These are phyloP conservation scores for Quercus rubra DNA, from an alignment of 306 rosid genomes.

Conservation along the genomic window DNA sequence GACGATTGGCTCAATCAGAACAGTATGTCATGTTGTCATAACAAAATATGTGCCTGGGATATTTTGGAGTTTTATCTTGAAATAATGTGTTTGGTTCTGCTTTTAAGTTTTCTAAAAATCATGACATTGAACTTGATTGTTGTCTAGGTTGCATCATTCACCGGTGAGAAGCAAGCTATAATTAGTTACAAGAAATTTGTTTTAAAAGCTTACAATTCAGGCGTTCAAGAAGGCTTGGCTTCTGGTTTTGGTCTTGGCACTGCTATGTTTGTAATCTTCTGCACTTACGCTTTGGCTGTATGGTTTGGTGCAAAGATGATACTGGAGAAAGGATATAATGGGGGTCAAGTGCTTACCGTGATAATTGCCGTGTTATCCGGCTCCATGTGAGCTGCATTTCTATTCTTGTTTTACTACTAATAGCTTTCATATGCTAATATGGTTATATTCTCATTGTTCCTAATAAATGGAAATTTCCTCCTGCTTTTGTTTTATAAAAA, in stretches of 20 bases:
- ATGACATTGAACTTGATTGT: background rate
- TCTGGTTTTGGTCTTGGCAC: conserved; percentile 60
- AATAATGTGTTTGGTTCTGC: background rate
- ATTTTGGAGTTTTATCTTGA: background rate
- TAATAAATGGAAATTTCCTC: background rate
- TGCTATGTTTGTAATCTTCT: conserved; percentile 40
- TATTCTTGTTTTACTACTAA: background rate
- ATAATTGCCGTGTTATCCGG: conserved; percentile 57
- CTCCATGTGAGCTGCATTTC: conserved; percentile 52
- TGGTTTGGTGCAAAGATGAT: conserved; percentile 82
- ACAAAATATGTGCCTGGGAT: background rate
- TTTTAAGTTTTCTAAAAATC: background rate
- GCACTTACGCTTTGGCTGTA: conserved; percentile 49
- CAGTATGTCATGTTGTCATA: conserved; percentile 40
- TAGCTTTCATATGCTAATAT: background rate
- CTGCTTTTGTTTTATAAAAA: background rate
- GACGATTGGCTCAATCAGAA: conserved; percentile 71
- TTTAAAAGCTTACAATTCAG: conserved; percentile 53
- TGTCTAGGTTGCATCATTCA: conserved; percentile 72
- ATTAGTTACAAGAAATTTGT: conserved; percentile 47
- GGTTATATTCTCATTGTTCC: background rate
- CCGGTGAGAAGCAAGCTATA: conserved; percentile 68
- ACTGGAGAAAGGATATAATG: conserved; percentile 58
- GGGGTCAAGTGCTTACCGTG: conserved; percentile 54
- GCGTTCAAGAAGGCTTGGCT: conserved; percentile 65